Evolutionary conservation across 495 filamentous ascomycete species (phyloP), one percentile per base, ranked within the genome.

Genomic region (Lasiosphaeris hirsuta): DNA sequence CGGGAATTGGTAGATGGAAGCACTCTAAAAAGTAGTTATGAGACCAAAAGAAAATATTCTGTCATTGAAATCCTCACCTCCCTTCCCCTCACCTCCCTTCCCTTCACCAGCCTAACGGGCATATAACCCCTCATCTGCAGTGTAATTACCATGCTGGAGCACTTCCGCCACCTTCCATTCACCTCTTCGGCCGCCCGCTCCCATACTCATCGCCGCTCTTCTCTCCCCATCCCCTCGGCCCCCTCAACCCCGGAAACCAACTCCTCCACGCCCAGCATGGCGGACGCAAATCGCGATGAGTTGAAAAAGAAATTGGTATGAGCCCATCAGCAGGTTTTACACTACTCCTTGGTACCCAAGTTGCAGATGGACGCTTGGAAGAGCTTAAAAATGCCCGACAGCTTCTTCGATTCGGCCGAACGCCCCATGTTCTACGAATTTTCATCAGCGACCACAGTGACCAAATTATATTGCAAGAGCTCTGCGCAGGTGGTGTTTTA

Each of bases 91-190:
- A n/a, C n/a, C n/a, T n/a, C n/a, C n/a, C n/a, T n/a, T n/a, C n/a
- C n/a, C n/a, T n/a, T n/a, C 10, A 84, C 81, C 23, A 85, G 64
- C 48, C 84, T 63, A 13, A 86, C 58, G 7, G 80, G 81, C 37
- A 87, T 74, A 48, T 78, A 65, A 1, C 36, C 69, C 44, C 74
- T 60, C 51, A 87, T 66, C 69, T 84, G 76, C 49, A 87, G 64
- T 18, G 84, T 87, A 52, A 87, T 80, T 19, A 85, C 53, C 45
- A 77, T 59, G 35, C 66, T 62, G 44, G 72, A 63, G 4, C 76
- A 77, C 39, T 73, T 67, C 44, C 71, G 54, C 44, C 72, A 71
- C 36, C 81, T 75, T 68, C 75, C 75, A 40, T 68, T 66, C 38
- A 69, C 68, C 67, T 74, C 77, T 61, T 78, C 66, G 36, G 67